Evolutionary conservation across 768 basidiomycete genomes (phyloP).

Genomic region (Rhodotorula graminis): DNA sequence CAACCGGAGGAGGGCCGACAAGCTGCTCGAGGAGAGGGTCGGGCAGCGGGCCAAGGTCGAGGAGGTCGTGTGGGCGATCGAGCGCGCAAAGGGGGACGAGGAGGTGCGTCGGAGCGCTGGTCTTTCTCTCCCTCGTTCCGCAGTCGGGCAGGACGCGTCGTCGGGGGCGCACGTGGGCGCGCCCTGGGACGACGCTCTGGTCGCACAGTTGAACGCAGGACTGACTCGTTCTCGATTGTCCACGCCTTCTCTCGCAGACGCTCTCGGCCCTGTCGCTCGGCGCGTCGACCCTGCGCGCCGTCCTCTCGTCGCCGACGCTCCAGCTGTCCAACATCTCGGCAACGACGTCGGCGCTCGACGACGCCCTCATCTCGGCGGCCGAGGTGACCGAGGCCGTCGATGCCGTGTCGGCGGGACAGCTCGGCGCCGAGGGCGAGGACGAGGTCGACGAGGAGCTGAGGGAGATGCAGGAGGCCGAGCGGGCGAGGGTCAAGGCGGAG

Average conservation of each 20-base stretch:
- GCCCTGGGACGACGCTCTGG: too few species aligned
- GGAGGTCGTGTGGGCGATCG: slow-evolving; percentile 30
- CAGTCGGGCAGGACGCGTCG: too few species aligned
- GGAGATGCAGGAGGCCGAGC: background rate
- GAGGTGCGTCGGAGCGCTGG: slow-evolving; percentile 10
- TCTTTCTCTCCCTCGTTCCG: background rate
- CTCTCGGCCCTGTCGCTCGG: slow-evolving; percentile 33
- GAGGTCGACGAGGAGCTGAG: slow-evolving; percentile 12
- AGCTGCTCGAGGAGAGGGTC: slow-evolving; percentile 23
- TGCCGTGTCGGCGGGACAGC: background rate
- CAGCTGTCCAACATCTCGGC: slow-evolving; percentile 29
- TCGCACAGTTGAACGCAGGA: too few species aligned
- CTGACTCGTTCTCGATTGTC: background rate
- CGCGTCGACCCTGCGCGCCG: slow-evolving; percentile 21
- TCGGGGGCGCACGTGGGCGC: too few species aligned
- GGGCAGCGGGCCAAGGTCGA: slow-evolving; percentile 18
- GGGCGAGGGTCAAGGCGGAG: background rate
- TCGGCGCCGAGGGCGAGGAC: slow-evolving; percentile 19
- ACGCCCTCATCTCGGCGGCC: slow-evolving; percentile 18
- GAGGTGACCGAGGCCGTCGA: slow-evolving; percentile 29
- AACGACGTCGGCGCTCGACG: slow-evolving; percentile 26
- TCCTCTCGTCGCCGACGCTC: slow-evolving; percentile 31
- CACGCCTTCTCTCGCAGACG: slow-evolving; percentile 10
- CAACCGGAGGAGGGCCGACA: slow-evolving; percentile 19
- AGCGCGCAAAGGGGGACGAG: slow-evolving; percentile 30